Evolutionary conservation across 164 flowering plant genomes (phyloP).

Genomic region (Liquidambar formosana): DNA sequence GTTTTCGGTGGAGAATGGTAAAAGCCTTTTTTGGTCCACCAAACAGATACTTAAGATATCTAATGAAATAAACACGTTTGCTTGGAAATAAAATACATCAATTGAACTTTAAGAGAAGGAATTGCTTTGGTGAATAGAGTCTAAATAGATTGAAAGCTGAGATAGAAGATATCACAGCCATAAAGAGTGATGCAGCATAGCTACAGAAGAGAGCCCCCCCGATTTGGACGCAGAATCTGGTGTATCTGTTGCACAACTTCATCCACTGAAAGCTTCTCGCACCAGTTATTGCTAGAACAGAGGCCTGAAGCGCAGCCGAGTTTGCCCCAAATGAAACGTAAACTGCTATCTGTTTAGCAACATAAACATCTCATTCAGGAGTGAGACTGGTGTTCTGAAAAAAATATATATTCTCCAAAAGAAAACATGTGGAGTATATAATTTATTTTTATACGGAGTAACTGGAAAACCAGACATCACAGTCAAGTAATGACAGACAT

Average conservation of each 20-base stretch:
- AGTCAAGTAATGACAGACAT: no score
- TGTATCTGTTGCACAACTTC: constrained; percentile 66
- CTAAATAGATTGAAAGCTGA: constrained; percentile 70
- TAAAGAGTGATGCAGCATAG: constrained; percentile 29
- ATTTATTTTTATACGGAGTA: no score
- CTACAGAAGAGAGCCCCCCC: constrained; percentile 55
- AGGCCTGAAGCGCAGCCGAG: constrained; percentile 46
- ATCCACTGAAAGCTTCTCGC: constrained; percentile 51
- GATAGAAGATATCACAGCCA: constrained; percentile 41
- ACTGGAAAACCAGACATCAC: no score
- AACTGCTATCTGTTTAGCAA: constrained; percentile 52
- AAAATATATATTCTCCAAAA: no score
- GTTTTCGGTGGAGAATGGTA: no score
- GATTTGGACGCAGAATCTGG: constrained; percentile 67
- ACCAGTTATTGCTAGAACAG: constrained; percentile 56
- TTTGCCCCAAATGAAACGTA: constrained; percentile 43
- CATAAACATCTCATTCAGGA: no score
- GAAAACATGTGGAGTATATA: no score
- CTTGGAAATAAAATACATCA: neutral
- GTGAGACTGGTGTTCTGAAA: no score
- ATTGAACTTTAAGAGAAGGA: constrained; percentile 35
- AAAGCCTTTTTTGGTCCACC: no score
- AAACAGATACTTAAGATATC: no score
- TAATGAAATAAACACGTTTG: no score
- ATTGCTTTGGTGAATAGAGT: constrained; percentile 54